These are phyloP conservation scores for Aspergillus aculeatinus DNA, from an alignment of 2,329 filamentous ascomycete species.

Conservation along the genomic window DNA sequence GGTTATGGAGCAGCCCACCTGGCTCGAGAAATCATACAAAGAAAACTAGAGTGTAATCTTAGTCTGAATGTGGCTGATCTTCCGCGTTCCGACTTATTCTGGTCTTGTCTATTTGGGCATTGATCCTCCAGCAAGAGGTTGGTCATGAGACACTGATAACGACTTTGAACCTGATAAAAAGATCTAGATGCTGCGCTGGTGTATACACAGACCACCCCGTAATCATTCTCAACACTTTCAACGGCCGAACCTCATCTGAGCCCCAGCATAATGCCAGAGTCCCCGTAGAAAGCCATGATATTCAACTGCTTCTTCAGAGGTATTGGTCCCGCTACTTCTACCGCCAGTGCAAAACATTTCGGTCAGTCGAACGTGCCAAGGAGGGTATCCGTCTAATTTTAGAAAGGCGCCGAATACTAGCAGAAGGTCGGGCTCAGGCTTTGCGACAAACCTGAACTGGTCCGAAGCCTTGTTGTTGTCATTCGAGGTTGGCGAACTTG, in stretches of 20 bases:
- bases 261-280: slow-evolving; percentile 78
- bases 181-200: too few relatives aligned
- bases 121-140: too few relatives aligned
- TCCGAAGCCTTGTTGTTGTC: neutral
- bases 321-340: slow-evolving; percentile 37
- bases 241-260: slow-evolving; percentile 81
- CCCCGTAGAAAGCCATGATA: slow-evolving; percentile 92
- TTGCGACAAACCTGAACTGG: slow-evolving; percentile 51
- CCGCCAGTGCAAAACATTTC: slow-evolving; percentile 75
- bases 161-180: too few relatives aligned
- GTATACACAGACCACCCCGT: too few relatives aligned
- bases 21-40: too few relatives aligned
- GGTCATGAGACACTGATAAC: too few relatives aligned
- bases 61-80: too few relatives aligned
- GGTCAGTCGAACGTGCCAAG: slow-evolving; percentile 91
- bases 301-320: slow-evolving; percentile 60
- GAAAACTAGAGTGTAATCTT: too few relatives aligned
- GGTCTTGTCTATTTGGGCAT: too few relatives aligned
- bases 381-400: slow-evolving; percentile 85
- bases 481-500: slow-evolving; percentile 5
- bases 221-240: slow-evolving; percentile 30
- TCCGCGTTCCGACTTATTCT: too few relatives aligned
- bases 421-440: slow-evolving; percentile 85
- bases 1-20: too few relatives aligned
- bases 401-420: slow-evolving; percentile 83